Evolutionary conservation across 768 basidiomycete genomes (phyloP).

Genomic region (Lentinula raphanica): DNA sequence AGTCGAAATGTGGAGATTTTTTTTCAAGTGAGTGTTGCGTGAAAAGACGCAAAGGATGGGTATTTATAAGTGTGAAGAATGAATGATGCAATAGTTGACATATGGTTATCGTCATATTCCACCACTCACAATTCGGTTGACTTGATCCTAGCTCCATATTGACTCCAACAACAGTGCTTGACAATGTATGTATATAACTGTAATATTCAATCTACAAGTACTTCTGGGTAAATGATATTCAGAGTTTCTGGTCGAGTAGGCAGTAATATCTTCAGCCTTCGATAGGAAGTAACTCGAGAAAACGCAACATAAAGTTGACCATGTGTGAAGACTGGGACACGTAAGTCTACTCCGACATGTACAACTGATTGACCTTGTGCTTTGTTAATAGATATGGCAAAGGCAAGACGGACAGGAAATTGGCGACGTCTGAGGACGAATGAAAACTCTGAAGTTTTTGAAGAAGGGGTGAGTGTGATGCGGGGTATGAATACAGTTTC

Average conservation of each 20-base stretch:
- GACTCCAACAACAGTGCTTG: neutral
- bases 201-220: constrained; percentile 8
- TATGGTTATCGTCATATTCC: too few species aligned
- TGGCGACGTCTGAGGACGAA: constrained; percentile 30
- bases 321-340: constrained; percentile 33
- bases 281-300: constrained; percentile 25
- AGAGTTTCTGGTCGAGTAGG: neutral
- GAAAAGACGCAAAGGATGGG: neutral
- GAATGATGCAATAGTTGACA: too few species aligned
- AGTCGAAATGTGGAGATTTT: neutral
- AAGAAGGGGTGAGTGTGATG: constrained; percentile 27
- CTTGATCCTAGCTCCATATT: neutral
- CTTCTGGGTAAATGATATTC: constrained; percentile 16
- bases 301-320: constrained; percentile 40
- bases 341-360: constrained; percentile 35
- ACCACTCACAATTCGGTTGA: too few species aligned
- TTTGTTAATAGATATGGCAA: constrained; percentile 47
- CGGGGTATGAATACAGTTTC: constrained; percentile 33
- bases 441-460: constrained; percentile 16
- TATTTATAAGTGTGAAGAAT: too few species aligned
- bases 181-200: neutral
- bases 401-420: constrained; percentile 35
- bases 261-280: constrained; percentile 23
- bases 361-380: constrained; percentile 42
- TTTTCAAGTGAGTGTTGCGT: neutral